Percentiles rank a stretch among this genome's conserved stretches.
Conservation (phyloP, 2,329 filamentous ascomycete genomes). For the Talaromyces pinophilus region DNA sequence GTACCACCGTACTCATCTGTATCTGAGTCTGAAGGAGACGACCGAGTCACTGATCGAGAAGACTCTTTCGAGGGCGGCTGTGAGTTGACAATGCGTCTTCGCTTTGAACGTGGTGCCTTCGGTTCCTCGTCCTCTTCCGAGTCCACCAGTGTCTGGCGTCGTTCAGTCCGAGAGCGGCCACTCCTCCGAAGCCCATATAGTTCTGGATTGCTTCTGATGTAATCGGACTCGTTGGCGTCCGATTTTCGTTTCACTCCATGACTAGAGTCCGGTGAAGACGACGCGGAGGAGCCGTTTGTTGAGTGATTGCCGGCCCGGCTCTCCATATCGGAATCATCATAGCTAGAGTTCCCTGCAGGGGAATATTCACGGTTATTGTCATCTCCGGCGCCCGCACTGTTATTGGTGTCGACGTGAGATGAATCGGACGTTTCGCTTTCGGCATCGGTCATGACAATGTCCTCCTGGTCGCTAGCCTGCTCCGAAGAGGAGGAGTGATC, state of each 20-base stretch:
- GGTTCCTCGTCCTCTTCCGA: constrained; percentile 70
- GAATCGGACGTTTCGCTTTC: constrained; percentile 78
- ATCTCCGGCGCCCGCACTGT: constrained; percentile 52
- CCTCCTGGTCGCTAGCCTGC: constrained; percentile 33
- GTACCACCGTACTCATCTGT: constrained; percentile 76
- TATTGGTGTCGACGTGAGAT: constrained; percentile 48
- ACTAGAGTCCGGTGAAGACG: constrained; percentile 67
- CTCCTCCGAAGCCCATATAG: constrained; percentile 92
- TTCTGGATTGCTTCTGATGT: constrained; percentile 87
- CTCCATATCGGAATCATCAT: constrained; percentile 34
- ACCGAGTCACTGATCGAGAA: constrained; percentile 51
- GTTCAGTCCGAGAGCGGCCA: constrained; percentile 63
- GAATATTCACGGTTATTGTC: constrained; percentile 46
- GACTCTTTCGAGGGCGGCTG: constrained; percentile 53
- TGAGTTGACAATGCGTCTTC: constrained; percentile 56
- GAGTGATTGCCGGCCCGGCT: constrained; percentile 14
- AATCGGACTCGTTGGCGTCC: constrained; percentile 71
- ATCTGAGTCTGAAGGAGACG: constrained; percentile 68
- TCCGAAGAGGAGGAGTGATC: constrained; percentile 31
- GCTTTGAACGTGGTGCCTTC: constrained; percentile 51
- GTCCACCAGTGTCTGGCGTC: constrained; percentile 58
- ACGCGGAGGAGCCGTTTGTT: constrained; percentile 45
- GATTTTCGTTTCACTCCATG: constrained; percentile 73
- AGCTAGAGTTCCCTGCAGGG: constrained; percentile 40
- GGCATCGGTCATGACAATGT: constrained; percentile 56